Evolutionary conservation across 1,284 basidiomycete species (phyloP), one percentile per base, ranked within the genome.

Genomic region (Chiua sp.): DNA sequence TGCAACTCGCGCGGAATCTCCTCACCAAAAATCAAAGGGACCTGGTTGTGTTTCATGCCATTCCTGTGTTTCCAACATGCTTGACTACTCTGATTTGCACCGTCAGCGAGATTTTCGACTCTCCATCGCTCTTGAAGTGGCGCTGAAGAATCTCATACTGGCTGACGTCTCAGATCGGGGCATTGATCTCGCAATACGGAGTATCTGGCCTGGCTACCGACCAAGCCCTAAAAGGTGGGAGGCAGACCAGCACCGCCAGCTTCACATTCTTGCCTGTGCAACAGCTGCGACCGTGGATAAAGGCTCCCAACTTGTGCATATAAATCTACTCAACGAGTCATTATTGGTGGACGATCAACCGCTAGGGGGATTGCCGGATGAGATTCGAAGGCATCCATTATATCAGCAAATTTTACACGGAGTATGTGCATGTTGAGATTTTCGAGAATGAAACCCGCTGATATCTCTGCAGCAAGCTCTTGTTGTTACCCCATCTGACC

Each of bases 401-500:
- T 84, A 78, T 51, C 28, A 39, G 2, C 63, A 72, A 0, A 61
- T 82, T 26, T 26, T n/a, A n/a, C n/a, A n/a, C n/a, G n/a, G n/a
- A n/a, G n/a, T n/a, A n/a, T n/a, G n/a, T n/a, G n/a, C n/a, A n/a
- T n/a, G n/a, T n/a, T n/a, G n/a, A n/a, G n/a, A n/a, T n/a, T n/a
- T n/a, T n/a, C n/a, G n/a, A n/a, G n/a, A n/a, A n/a, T n/a, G n/a
- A n/a, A n/a, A n/a, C n/a, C n/a, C n/a, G n/a, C n/a, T 57, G 23
- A 60, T 10, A 26, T 20, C 4, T 22, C 15, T 53, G 15, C 47
- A 81, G 80, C 70, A 68, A 70, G 65, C 72, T 11, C 61, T 79
- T 13, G 72, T 78, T 44, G 71, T 80, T 30, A 62, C 76, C n/a
- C 81, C 80, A 16, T 62, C 69, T 4, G 64, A 69, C 50, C 63